Base-by-base conservation (phyloP, 176 grass and related monocot genomes). In the Thinopyrum elongatum region DNA sequence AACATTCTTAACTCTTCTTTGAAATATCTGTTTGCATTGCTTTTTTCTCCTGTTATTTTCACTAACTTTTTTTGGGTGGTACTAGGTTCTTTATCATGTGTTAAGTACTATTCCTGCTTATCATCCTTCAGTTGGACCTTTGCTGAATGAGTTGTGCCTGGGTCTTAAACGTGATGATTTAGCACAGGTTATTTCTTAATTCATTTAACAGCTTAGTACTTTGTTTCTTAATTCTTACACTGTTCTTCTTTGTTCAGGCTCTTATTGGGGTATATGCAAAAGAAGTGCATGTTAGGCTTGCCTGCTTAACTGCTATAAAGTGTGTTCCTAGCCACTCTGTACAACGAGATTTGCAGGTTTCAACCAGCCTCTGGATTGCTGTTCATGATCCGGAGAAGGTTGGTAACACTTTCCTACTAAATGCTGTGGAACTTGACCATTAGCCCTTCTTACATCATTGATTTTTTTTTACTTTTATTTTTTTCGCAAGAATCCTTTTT, bases 371-470 rank as follows among this genome's bases (percentile, higher is more conserved):
- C 47, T 98, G 96, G 96, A 94, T 98, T 91, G 86, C 93, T 86
- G 91, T 90, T 55, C 93, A 98, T 89, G 96, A 98, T 86, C 93
- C 88, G 8, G 93, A 95, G 80, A 98, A 98, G 96, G 96, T 98
- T 19, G 22, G 93, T 89, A 75, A 88, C 25, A 79, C 66, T 34
- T 84, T 55, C 47, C 11, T 80, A 29, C 36, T 81, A 83, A 80
- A 73, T 84, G 22, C 31, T 58, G 36, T 77, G 33, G 15, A 74
- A 82, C 25, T 86, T 42, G 28, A 29, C 22, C 84, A 80, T 77
- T 70, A 55, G 10, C 29, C 36, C 7, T 71, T 38, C 84, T 80
- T 70, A 51, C 42, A 47, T 76, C 82, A 53, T 53, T 77, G 65
- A 79, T 76, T 31, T 53, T 53, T 1, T 55, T 55, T 53, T 69